These are phyloP conservation scores for Teunomyces cretensis DNA, from an alignment of 805 yeast genomes.

Conservation along the genomic window DNA sequence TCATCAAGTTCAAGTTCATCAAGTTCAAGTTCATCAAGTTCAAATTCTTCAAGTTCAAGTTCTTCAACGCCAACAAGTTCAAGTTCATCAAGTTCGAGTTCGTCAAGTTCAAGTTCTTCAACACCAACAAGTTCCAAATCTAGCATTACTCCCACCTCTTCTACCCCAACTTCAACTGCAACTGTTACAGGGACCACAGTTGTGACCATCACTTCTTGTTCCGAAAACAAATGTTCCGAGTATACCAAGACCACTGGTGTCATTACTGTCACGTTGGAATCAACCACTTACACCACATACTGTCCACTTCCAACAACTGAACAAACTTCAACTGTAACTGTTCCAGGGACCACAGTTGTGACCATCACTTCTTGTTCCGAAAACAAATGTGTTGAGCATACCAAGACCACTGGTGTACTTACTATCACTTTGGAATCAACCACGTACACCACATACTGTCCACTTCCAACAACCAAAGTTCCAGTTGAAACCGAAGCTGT, in stretches of 20 bases:
- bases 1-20: too few species aligned
- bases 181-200: constrained; percentile 18
- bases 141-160: not conserved
- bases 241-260: constrained; percentile 6
- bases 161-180: not conserved
- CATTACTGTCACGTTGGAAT: constrained; percentile 4
- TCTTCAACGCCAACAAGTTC: constrained; percentile 2
- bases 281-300: constrained; percentile 22
- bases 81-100: too few species aligned
- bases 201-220: constrained; percentile 36
- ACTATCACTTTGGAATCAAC: constrained; percentile 10
- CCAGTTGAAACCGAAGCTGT: not conserved
- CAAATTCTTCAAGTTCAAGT: not conserved
- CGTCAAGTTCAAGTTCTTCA: too few species aligned
- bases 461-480: constrained; percentile 16
- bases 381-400: constrained; percentile 21
- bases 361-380: constrained; percentile 37
- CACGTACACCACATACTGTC: constrained; percentile 24
- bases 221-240: constrained; percentile 25
- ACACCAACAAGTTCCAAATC: not conserved
- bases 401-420: constrained; percentile 5
- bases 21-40: too few species aligned
- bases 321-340: not conserved
- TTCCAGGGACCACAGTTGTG: constrained; percentile 20
- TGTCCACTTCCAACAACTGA: constrained; percentile 20